Base-by-base conservation (phyloP, 306 rosid species). In the Cyamopsis tetragonoloba region DNA sequence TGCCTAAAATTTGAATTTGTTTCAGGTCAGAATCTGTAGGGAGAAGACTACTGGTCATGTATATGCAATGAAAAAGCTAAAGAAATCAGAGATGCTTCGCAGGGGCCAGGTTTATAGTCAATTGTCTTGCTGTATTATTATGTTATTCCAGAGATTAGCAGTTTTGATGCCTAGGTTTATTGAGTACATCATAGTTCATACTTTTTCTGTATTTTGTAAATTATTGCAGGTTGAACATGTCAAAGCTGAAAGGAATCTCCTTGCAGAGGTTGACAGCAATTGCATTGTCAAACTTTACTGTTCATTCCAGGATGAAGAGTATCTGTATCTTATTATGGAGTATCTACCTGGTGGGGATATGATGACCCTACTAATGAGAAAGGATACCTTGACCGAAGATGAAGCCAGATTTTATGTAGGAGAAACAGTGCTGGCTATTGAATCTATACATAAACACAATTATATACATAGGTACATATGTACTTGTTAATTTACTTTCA, bases 361-460 rank as follows among this genome's bases (percentile, higher is more conserved):
- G 99, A 95, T 95, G 99, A 95, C 99, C 56, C 80, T 90, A 58
- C 97, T 95, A 39, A 95, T 95, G 99, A 86, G 99, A 83, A 95
- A 90, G 86, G 97, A 95, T 79, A 88, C 79, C 38, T 83, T 95
- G 87, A 86, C 96, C 12, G 99, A 95, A 79, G 86, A 90, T 53
- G 97, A 90, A 78, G 84, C 97, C 68, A 87, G 96, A 80, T 95
- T 95, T 82, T 95, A 95, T 80, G 89, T 95, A 4, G 99, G 84
- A 38, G 92, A 95, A 82, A 88, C 91, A 11, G 81, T 95, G 80
- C 73, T 95, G 77, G 96, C 99, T 24, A 86, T 95, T 56, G 97
- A 95, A 77, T 90, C 97, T 75, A 95, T 95, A 63, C 99, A 95
- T 70, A 85, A 82, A 69, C 99, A 86, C 96, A 86, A 90, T 76